Base-by-base conservation (phyloP, 192 early-diverging fungal species). In the Backusella westeae region DNA sequence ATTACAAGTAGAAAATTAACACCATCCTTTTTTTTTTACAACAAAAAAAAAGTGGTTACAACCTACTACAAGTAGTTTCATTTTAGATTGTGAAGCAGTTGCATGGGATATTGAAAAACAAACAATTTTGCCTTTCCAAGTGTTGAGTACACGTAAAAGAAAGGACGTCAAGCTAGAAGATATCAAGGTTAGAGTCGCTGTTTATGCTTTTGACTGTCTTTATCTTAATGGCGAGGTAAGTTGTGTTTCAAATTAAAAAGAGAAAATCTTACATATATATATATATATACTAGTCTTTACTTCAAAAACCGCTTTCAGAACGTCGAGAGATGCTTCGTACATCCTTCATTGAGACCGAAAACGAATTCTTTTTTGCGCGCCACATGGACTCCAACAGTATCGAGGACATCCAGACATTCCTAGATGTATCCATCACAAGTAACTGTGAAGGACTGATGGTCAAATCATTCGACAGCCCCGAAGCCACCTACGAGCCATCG, bases 361-460 rank as follows among this genome's bases (percentile, higher is more conserved):
- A 95, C 44, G 91, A 96, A 77, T 99, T 99, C 84, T 81, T 85
- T 8, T 97, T 96, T 86, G 97, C 96, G 9, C 93, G 91, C 72
- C 85, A 90, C 69, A 92, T 93, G 89, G 92, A 95, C 69, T 89
- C 93, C 15, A 89, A 80, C 34, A 87, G 90, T 70, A 94, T 97
- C 12, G 98, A 98, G 65, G 97, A 95, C 76, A 99, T 99, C 67
- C 97, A 99, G 78, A 89, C 91, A 6, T 97, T 98, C 71, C 79
- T 97, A 75, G 94, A 97, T 79, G 88, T 88, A 42, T 86, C 88
- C 71, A 89, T 92, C 52, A 86, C 90, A 71, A 94, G 89, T 21
- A 98, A 97, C 83, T 99, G 97, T 83, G 97, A 99, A 85, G 97
- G 97, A 1, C 79, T 98, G 71, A 98, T 99, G 97, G 93, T 99